A percentile compares a stretch with the other conserved stretches of the same genome.
Conservation (phyloP, 768 basidiomycete species). For the Chlorophyllum brunneum region DNA sequence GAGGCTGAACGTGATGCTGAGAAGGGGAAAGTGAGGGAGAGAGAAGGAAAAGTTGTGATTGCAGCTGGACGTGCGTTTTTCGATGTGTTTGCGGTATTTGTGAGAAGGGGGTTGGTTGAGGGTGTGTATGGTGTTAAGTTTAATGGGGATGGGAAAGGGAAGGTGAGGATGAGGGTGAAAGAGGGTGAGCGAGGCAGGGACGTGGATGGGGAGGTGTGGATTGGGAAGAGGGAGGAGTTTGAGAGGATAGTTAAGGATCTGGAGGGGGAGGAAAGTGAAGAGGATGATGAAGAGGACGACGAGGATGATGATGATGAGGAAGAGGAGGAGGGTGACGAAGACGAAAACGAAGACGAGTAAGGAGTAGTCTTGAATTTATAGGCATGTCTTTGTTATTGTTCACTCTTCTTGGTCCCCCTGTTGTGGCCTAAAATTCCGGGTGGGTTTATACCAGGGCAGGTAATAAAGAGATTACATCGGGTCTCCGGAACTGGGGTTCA, state of each 20-base stretch:
- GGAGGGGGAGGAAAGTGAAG: constrained; percentile 18
- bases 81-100: constrained; percentile 63
- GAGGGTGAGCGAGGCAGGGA: not conserved
- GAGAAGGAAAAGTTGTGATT: constrained; percentile 30
- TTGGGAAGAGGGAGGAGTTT: not conserved
- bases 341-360: not conserved
- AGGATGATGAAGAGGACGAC: constrained; percentile 17
- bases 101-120: constrained; percentile 64
- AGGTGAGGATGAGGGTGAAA: not conserved
- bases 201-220: constrained; percentile 5
- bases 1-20: constrained; percentile 14
- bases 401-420: too few species aligned
- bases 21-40: constrained; percentile 17
- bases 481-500: too few species aligned
- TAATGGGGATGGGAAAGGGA: not conserved
- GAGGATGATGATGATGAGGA: constrained; percentile 1
- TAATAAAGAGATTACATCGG: too few species aligned
- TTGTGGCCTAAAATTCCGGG: too few species aligned
- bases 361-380: not conserved
- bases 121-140: constrained; percentile 55
- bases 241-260: constrained; percentile 12
- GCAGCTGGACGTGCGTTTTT: constrained; percentile 58
- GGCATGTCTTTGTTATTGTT: not conserved
- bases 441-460: too few species aligned
- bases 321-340: constrained; percentile 10